Base-by-base conservation (phyloP, 257 asterid species). In the Solanum dulcamara region DNA sequence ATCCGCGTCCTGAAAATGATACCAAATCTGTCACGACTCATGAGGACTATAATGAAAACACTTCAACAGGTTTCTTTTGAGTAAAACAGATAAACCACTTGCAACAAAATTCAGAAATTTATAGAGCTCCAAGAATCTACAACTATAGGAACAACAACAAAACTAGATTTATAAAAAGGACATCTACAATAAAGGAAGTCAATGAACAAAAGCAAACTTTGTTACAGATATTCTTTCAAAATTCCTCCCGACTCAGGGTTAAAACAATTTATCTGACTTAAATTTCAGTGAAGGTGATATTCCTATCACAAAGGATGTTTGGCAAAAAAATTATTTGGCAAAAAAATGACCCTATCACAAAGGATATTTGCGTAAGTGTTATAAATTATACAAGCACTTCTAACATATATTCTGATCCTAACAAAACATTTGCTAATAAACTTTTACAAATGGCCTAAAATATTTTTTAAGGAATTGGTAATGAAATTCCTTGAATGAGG, bases 1-100 rank as follows among this genome's bases (percentile, higher is more conserved):
- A 83, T 94, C 94, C 18, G 92, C 92, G 50, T 92, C 96, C 99
- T 96, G 89, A 64, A 85, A 83, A 60, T 30, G 37, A 71, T 4
- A 40, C 37, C 28, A 24, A 67, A 62, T 15, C 37, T 28, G 66
- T 37, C 77, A 81, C 18, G 42, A 28, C 18, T 37, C 42, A 33
- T n/a, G 53, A 24, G 15, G 64, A 48, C 42, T 37, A 22, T 7
- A 42, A 74, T 2, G 12, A 32, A 67, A 32, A 67, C 18, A 68
- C 17, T 68, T 8, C 33, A 74, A 18, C 81, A 72, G n/a, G 35
- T 72, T 22, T 40, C 30, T 40, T 28, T 3, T 2, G 81, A 38
- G 50, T 20, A 72, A 40, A 38, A 3, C 53, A 74, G 55, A 40
- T 0, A 12, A 71, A 74, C 35, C 81, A 74, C 57, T 74, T 3